Evolutionary conservation across 1,284 basidiomycete genomes (phyloP).

Genomic region (Laetiporus sulphureus): DNA sequence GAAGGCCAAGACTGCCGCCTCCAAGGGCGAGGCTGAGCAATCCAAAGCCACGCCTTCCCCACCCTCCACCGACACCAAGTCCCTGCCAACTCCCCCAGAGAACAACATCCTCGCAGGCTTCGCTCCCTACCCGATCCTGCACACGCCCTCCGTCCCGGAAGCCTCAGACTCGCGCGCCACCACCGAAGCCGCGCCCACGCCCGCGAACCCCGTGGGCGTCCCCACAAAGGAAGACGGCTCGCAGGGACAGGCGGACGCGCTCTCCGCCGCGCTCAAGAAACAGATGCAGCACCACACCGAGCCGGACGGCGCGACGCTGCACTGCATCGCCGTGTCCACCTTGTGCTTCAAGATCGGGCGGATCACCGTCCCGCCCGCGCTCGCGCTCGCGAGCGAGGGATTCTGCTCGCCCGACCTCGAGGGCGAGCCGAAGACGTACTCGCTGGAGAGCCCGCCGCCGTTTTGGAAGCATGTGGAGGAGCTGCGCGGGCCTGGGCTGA

Average conservation of each 20-base stretch:
- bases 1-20: constrained; percentile 39
- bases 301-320: constrained; percentile 52
- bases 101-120: constrained; percentile 15
- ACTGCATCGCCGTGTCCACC: constrained; percentile 65
- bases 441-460: constrained; percentile 43
- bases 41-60: constrained; percentile 4
- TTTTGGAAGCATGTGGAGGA: constrained; percentile 40
- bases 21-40: constrained; percentile 18
- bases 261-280: neutral
- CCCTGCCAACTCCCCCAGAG: constrained; percentile 2
- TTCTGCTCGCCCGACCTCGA: constrained; percentile 26
- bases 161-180: constrained; percentile 13
- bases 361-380: constrained; percentile 67
- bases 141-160: constrained; percentile 20
- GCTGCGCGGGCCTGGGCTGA: constrained; percentile 30
- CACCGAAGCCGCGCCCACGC: constrained; percentile 3
- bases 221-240: constrained; percentile 12
- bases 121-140: constrained; percentile 18
- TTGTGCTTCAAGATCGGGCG: constrained; percentile 72
- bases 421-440: constrained; percentile 25
- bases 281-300: constrained; percentile 23
- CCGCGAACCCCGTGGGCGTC: constrained; percentile 27
- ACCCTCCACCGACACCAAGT: constrained; percentile 1
- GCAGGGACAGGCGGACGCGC: constrained; percentile 2
- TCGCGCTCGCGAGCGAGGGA: constrained; percentile 51